Conservation (phyloP, 2,329 filamentous ascomycete genomes). For the Ceratocystis huliohia region DNA sequence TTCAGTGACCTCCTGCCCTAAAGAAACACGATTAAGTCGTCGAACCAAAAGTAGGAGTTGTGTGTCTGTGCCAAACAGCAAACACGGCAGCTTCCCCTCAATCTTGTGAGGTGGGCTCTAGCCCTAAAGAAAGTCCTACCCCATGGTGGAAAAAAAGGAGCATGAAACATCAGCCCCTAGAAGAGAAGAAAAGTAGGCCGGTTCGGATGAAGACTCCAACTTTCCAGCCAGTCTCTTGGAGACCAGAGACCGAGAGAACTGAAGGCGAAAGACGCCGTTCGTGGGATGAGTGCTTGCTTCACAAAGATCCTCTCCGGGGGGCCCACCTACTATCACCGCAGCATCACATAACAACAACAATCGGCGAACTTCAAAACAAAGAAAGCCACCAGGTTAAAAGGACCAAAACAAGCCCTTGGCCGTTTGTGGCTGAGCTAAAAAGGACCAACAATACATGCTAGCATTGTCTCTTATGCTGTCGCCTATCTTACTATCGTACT, state of each 20-base stretch:
- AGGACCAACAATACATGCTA: no score
- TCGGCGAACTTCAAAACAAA: not conserved
- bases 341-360: not conserved
- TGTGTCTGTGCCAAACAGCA: slow-evolving; percentile 2
- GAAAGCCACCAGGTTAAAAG: no score
- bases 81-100: not conserved
- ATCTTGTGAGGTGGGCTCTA: not conserved
- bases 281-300: no score
- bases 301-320: no score
- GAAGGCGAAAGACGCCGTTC: not conserved
- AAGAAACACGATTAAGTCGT: not conserved
- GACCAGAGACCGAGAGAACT: not conserved
- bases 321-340: no score
- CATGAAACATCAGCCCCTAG: slow-evolving; percentile 2
- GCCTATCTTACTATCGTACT: no score
- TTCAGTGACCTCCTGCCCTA: not conserved
- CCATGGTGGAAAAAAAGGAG: not conserved
- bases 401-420: no score
- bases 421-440: no score
- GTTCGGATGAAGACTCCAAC: not conserved
- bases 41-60: not conserved
- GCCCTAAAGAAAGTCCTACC: slow-evolving; percentile 1
- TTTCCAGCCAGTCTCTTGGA: no score
- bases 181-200: not conserved
- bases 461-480: no score